A percentile compares a stretch with the other conserved stretches of the same genome.
These are phyloP conservation scores for Plantago rigida DNA, from an alignment of 305 asterid species.

Conservation along the genomic window DNA sequence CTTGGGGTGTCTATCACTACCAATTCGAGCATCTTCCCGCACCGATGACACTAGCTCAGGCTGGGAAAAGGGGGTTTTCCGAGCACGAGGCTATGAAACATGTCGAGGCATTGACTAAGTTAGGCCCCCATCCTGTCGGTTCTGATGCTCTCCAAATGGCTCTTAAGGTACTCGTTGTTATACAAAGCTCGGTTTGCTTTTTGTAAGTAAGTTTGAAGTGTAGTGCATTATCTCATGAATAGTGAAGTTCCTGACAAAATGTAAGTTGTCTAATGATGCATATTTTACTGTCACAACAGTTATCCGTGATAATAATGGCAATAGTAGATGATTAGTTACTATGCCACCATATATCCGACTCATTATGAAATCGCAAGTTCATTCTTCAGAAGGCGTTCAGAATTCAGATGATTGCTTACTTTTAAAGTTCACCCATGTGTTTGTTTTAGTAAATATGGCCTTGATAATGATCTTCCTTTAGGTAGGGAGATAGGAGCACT, in stretches of 20 bases:
- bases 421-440: neutral
- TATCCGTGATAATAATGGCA: too few species aligned
- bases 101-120: slow-evolving; percentile 52
- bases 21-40: slow-evolving; percentile 62
- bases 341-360: too few species aligned
- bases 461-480: neutral
- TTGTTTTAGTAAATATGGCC: neutral
- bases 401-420: too few species aligned
- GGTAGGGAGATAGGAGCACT: neutral
- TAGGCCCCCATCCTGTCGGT: slow-evolving; percentile 92
- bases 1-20: slow-evolving; percentile 67
- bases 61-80: slow-evolving; percentile 88
- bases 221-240: too few species aligned
- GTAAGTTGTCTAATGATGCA: too few species aligned
- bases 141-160: slow-evolving; percentile 66
- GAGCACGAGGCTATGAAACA: slow-evolving; percentile 82
- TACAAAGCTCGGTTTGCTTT: neutral
- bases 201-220: too few species aligned
- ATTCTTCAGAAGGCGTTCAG: too few species aligned
- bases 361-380: too few species aligned
- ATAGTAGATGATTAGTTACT: too few species aligned
- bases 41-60: slow-evolving; percentile 51
- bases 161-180: slow-evolving; percentile 43
- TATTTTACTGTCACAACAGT: too few species aligned
- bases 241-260: too few species aligned